Evolutionary conservation across 2,329 filamentous ascomycete genomes (phyloP).

Genomic region (Lachnellula cervina): DNA sequence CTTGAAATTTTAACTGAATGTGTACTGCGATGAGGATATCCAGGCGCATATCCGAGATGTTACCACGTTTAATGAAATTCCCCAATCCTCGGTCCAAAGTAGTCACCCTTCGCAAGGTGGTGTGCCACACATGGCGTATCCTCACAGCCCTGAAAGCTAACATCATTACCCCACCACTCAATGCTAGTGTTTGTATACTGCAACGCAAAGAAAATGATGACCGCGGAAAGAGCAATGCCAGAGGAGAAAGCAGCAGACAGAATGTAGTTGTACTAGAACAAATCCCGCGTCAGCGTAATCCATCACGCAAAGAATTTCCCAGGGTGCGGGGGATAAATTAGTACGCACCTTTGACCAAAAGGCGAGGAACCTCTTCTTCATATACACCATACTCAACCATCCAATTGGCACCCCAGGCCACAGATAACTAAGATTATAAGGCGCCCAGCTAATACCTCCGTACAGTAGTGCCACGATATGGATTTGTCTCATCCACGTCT

Average conservation of each 20-base stretch:
- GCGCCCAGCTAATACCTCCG: constrained; percentile 43
- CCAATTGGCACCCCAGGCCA: constrained; percentile 45
- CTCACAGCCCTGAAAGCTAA: constrained; percentile 38
- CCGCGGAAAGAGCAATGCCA: constrained; percentile 45
- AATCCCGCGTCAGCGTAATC: background rate
- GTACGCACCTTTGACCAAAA: constrained; percentile 46
- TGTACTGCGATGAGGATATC: too few relatives aligned
- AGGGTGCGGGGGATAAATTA: background rate
- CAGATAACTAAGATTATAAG: constrained; percentile 46
- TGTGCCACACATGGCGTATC: constrained; percentile 37
- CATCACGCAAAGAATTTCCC: background rate
- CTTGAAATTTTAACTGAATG: too few relatives aligned
- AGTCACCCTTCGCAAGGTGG: constrained; percentile 29
- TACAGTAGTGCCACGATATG: constrained; percentile 46
- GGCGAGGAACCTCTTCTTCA: constrained; percentile 40
- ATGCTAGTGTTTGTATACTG: constrained; percentile 41
- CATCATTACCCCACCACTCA: constrained; percentile 33
- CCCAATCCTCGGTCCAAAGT: constrained; percentile 34
- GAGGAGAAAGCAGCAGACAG: constrained; percentile 47
- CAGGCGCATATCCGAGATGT: too few relatives aligned
- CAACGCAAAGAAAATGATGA: constrained; percentile 51
- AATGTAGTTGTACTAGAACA: constrained; percentile 46
- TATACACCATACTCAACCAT: constrained; percentile 44
- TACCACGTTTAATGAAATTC: background rate
- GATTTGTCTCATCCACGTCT: constrained; percentile 37